phyloP scores from a whole-genome alignment of 345 rosid genomes.

The Pseudoturritis turrita region DNA sequence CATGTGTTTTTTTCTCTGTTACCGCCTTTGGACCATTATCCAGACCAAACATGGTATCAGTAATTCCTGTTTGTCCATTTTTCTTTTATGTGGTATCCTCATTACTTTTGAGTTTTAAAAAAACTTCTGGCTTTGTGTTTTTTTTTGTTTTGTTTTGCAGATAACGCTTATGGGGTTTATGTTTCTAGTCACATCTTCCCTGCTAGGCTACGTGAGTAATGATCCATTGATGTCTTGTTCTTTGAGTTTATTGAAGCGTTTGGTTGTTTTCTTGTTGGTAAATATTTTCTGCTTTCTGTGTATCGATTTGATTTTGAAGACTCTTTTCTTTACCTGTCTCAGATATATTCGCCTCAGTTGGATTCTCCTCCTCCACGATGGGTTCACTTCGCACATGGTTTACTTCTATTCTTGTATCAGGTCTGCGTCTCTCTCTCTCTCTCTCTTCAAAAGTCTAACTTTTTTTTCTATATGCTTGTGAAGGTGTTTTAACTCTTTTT shows the following conservation, averaged over 20 bases:
- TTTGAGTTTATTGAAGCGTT: neutral
- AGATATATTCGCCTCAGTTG: constrained; percentile 45
- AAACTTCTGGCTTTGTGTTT: neutral
- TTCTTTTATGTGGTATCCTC: neutral
- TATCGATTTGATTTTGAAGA: neutral
- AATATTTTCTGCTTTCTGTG: neutral
- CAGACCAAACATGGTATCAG: constrained; percentile 92
- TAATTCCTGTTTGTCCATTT: constrained; percentile 1
- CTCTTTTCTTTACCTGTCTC: constrained; percentile 7
- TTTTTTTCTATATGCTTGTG: neutral
- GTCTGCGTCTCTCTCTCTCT: constrained; percentile 35
- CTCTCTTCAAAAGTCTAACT: neutral
- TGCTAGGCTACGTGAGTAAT: constrained; percentile 83
- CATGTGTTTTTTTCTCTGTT: constrained; percentile 11
- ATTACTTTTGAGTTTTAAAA: neutral
- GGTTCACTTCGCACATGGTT: constrained; percentile 94
- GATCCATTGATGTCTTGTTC: constrained; percentile 13
- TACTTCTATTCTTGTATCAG: constrained; percentile 95
- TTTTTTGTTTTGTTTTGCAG: constrained; percentile 36
- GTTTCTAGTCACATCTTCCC: constrained; percentile 75
- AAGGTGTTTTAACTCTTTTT: neutral
- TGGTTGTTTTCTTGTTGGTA: neutral
- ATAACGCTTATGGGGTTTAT: constrained; percentile 91
- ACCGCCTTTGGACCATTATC: constrained; percentile 31
- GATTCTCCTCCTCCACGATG: constrained; percentile 96